Percentiles rank a stretch among this genome's conserved stretches.
phyloP scores from a whole-genome alignment of 2,329 filamentous ascomycete species.

The Penicillium expansum region DNA sequence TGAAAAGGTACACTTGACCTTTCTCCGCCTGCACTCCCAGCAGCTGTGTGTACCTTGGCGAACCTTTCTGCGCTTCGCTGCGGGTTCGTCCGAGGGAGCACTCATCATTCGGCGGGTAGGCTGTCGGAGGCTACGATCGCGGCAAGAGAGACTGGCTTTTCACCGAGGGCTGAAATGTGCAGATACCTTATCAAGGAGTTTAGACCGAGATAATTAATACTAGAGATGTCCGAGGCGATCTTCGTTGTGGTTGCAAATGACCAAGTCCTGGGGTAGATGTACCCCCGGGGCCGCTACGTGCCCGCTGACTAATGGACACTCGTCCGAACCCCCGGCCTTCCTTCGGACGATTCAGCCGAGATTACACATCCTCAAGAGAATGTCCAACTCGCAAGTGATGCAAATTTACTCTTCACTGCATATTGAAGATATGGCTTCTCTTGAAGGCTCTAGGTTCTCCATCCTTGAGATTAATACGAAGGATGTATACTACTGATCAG shows the following conservation, averaged over 20 bases:
- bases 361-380: background rate
- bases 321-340: background rate
- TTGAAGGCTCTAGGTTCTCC: background rate
- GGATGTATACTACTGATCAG: background rate
- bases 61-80: slow-evolving; percentile 22
- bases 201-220: background rate
- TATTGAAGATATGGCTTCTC: background rate
- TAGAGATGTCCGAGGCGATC: background rate
- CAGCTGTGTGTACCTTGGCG: slow-evolving; percentile 29
- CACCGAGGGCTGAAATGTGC: background rate
- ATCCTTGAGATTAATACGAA: too few species aligned
- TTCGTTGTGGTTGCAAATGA: background rate
- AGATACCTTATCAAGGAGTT: background rate
- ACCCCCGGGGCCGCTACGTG: too few species aligned
- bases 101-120: background rate
- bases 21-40: slow-evolving; percentile 7
- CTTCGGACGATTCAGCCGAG: background rate
- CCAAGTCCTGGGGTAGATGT: too few species aligned
- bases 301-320: background rate
- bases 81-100: background rate
- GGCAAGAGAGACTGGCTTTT: background rate
- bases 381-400: background rate
- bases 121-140: background rate
- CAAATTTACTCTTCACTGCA: background rate
- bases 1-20: slow-evolving; percentile 15